These are phyloP conservation scores for Corinectria fuckeliana DNA, from an alignment of 2,329 filamentous ascomycete genomes.

Conservation along the genomic window DNA sequence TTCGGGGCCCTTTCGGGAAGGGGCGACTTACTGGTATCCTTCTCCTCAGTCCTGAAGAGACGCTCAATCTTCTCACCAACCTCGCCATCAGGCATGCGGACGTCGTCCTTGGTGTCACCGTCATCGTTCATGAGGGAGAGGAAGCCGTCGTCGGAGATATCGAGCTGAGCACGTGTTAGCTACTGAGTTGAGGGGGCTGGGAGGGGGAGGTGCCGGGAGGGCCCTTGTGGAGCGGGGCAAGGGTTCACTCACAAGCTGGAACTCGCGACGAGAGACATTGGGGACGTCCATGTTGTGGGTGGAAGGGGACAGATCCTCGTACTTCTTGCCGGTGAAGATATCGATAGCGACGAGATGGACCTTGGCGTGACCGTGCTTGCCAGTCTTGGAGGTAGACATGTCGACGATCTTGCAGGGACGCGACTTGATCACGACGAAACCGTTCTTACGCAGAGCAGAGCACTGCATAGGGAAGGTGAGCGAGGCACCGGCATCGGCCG, in stretches of 20 bases:
- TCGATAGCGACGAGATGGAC: constrained; percentile 97
- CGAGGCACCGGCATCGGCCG: constrained; percentile 95
- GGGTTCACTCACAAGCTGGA: constrained; percentile 80
- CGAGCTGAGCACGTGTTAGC: constrained; percentile 64
- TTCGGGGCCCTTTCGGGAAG: neutral
- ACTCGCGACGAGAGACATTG: constrained; percentile 88
- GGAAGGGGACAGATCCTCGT: constrained; percentile 98
- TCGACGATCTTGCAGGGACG: constrained; percentile 99
- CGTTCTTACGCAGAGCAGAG: constrained; percentile 99
- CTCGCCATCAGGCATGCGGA: constrained; percentile 90
- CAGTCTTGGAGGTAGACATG: constrained; percentile 99
- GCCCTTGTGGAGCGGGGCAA: constrained; percentile 33
- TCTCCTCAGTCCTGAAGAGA: constrained; percentile 82
- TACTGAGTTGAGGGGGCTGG: constrained; percentile 10
- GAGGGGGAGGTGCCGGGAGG: constrained; percentile 16
- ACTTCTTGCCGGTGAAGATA: constrained; percentile 99
- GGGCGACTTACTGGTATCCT: constrained; percentile 83
- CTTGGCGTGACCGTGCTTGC: constrained; percentile 99
- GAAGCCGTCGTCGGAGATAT: constrained; percentile 93
- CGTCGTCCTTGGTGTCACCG: constrained; percentile 91
- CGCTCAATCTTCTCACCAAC: constrained; percentile 84
- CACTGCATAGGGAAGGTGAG: constrained; percentile 97
- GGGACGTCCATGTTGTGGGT: constrained; percentile 99
- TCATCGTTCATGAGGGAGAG: constrained; percentile 91
- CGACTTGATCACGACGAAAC: constrained; percentile 96